These are phyloP conservation scores for Schoenoplectus triqueter DNA, from an alignment of 202 grass and related monocot species.

Conservation along the genomic window DNA sequence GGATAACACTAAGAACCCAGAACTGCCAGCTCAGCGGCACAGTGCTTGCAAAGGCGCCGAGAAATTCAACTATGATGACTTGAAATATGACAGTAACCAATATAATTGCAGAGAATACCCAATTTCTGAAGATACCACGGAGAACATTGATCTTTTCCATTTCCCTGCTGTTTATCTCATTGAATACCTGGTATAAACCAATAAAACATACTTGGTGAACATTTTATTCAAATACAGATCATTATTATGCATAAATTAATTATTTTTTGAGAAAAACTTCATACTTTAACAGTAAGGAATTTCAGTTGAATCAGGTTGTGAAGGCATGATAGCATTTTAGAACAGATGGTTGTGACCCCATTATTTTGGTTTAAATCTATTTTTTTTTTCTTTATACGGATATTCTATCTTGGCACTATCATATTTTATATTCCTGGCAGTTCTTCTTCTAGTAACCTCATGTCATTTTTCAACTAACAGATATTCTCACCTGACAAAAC, in stretches of 20 bases:
- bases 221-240: background rate
- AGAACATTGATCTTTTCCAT: conserved; percentile 93
- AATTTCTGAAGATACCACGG: conserved; percentile 70
- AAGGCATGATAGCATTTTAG: background rate
- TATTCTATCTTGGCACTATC: background rate
- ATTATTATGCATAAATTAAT: background rate
- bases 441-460: background rate
- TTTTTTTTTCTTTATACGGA: background rate
- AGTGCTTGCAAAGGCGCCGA: conserved; percentile 75
- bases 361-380: background rate
- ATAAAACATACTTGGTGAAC: conserved; percentile 28
- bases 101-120: conserved; percentile 70
- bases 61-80: conserved; percentile 82
- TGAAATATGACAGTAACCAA: conserved; percentile 65
- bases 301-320: conserved; percentile 10
- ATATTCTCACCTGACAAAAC: conserved; percentile 79
- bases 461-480: background rate
- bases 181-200: conserved; percentile 67
- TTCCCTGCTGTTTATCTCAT: conserved; percentile 90
- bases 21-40: conserved; percentile 60
- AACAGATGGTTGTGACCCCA: background rate
- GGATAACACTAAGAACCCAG: conserved; percentile 61
- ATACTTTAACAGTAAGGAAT: background rate
- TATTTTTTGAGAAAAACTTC: conserved; percentile 18
- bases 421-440: background rate